Base-by-base conservation (phyloP, 169 alveolate species). In the Plasmodium yoelii region DNA sequence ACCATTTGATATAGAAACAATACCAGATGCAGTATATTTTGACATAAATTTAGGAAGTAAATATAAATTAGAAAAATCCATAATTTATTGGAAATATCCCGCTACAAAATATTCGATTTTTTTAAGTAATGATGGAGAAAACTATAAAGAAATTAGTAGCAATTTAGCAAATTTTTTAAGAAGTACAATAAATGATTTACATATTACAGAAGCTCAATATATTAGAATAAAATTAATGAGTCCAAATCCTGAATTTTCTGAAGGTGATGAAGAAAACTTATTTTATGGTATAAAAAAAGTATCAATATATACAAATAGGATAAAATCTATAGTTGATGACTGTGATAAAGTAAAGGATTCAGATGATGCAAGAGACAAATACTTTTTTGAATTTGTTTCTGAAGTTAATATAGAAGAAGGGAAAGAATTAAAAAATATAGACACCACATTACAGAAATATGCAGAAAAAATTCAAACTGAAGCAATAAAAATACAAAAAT, bases 341-440 rank as follows among this genome's bases (percentile, higher is more conserved):
- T 96, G 98, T 68, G 94, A 93, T n/a, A 89, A 73, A 22, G 97
- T 97, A 4, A 95, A 95, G 56, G 57, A 61, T 44, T 73, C 98
- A 22, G 93, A 91, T 34, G 98, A 96, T 65, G 98, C 98, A 5
- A 87, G 98, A 59, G 98, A 96, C 72, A 96, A 96, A 87, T 96
- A 92, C 71, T 96, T 96, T 67, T 90, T 96, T 56, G 96, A 96
- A 64, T 94, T 95, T 56, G 97, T 96, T 5, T 90, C 95, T 18
- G 96, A 96, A 59, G 95, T 93, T n/a, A 95, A 94, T 69, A 46
- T 94, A 53, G 84, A 88, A 34, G 93, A 91, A 28, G 93, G 95
- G 2, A 84, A 71, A 34, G 93, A 89, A 73, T 93, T 95, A 44
- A 88, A 80, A 26, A 80, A 53, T 1, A 49, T 82, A 67, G 90